Conservation (phyloP, 2,329 filamentous ascomycete genomes). For the Trichoderma atrobrunneum region DNA sequence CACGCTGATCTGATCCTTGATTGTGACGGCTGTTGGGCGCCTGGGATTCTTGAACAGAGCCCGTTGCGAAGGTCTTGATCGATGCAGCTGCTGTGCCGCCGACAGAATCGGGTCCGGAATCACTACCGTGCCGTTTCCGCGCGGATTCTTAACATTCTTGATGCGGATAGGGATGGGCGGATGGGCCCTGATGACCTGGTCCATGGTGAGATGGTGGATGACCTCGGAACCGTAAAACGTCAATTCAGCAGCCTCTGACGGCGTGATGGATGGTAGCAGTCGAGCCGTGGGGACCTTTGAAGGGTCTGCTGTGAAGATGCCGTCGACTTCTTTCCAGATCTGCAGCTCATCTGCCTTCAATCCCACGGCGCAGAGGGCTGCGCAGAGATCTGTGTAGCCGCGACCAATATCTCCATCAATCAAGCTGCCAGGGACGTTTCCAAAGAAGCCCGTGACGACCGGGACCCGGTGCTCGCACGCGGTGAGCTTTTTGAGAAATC, state of each 20-base stretch:
- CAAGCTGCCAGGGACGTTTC: constrained; percentile 84
- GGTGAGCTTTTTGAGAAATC: constrained; percentile 61
- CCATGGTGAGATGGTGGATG: constrained; percentile 98
- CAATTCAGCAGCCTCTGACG: constrained; percentile 90
- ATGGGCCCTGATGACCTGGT: constrained; percentile 82
- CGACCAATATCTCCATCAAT: constrained; percentile 86
- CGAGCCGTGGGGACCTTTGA: constrained; percentile 91
- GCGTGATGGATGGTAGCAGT: constrained; percentile 84
- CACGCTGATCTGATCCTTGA: constrained; percentile 94
- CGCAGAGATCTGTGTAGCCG: constrained; percentile 95
- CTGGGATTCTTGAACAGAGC: constrained; percentile 57
- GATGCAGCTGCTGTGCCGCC: constrained; percentile 57
- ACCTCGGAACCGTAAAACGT: constrained; percentile 95
- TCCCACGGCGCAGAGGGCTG: constrained; percentile 85
- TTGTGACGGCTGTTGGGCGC: constrained; percentile 85
- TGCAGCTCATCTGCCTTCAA: constrained; percentile 85
- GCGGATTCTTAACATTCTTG: constrained; percentile 88
- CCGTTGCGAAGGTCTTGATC: constrained; percentile 42
- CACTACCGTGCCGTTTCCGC: constrained; percentile 75
- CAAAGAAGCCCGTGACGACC: constrained; percentile 91
- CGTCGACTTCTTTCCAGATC: constrained; percentile 99
- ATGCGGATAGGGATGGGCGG: constrained; percentile 81
- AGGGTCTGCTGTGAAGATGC: constrained; percentile 82
- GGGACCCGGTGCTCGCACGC: constrained; percentile 67
- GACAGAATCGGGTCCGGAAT: constrained; percentile 67